phyloP scores from a whole-genome alignment of 176 grass and related monocot genomes.

The Lolium perenne region DNA sequence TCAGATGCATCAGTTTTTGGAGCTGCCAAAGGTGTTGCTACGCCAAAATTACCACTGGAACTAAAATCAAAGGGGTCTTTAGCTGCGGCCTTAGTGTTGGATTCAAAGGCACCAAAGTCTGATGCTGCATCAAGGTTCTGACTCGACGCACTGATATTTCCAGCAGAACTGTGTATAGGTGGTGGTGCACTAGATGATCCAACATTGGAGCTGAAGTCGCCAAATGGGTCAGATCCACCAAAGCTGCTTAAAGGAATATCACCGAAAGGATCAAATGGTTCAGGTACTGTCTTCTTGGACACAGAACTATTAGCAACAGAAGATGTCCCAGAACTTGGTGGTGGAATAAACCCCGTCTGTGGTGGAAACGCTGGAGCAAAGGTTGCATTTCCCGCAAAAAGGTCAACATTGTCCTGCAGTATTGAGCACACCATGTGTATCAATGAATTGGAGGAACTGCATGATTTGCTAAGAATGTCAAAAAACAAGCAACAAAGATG shows the following conservation, averaged over 20 bases:
- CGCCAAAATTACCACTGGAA: constrained; percentile 39
- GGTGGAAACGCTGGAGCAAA: constrained; percentile 62
- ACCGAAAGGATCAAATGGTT: constrained; percentile 89
- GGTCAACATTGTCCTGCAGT: constrained; percentile 62
- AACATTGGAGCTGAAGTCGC: constrained; percentile 61
- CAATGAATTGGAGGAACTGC: constrained; percentile 24
- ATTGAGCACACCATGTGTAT: constrained; percentile 37
- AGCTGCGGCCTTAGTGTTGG: constrained; percentile 25
- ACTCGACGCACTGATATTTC: constrained; percentile 43
- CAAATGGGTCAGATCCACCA: constrained; percentile 86
- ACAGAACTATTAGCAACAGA: constrained; percentile 47
- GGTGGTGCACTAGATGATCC: constrained; percentile 43
- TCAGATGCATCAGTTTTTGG: constrained; percentile 44
- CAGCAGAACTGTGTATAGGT: constrained; percentile 44
- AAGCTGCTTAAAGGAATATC: constrained; percentile 75
- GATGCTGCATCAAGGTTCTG: constrained; percentile 56
- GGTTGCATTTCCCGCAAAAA: constrained; percentile 52
- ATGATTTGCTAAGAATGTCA: constrained; percentile 1
- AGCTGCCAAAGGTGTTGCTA: constrained; percentile 53
- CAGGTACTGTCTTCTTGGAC: constrained; percentile 45
- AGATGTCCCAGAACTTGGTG: constrained; percentile 59
- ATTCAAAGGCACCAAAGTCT: constrained; percentile 65
- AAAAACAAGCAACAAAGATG: not conserved
- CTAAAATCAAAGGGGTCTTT: constrained; percentile 61
- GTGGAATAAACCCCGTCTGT: constrained; percentile 48